Base-by-base conservation (phyloP, 2,329 filamentous ascomycete genomes). In the Fusarium pseudonygamai region DNA sequence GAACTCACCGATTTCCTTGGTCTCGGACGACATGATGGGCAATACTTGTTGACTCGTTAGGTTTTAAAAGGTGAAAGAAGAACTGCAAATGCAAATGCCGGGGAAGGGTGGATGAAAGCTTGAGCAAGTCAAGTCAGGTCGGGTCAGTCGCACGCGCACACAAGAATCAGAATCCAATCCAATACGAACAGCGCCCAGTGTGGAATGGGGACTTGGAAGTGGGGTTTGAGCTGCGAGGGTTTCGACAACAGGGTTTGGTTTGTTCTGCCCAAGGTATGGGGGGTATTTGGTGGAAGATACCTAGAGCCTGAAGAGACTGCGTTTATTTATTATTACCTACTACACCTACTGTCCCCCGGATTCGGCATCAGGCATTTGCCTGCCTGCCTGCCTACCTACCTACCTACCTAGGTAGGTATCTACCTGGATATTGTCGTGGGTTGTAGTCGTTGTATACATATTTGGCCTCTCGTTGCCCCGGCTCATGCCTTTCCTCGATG, bases 11-110 rank as follows among this genome's bases (percentile, higher is more conserved):
- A 82, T 75, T 69, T 83, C 84, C 81, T 86, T 85, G 37, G 82
- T 80, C 62, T 86, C 84, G 78, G 84, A 83, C 78, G 84, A 83
- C 83, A 85, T 84, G 77, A 79, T 84, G 82, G 79, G 78, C 78
- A 77, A 72, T 66, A 68, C 71, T 67, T 56, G 67, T 47, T 79
- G 50, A 58, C 64, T 64, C 64, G 60, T 57, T 52, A 69, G 71
- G 61, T 64, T 74, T 60, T 62, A 64, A 74, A 69, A 53, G 57
- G 56, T 69, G 70, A 71, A 60, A 43, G 63, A 67, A 74, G 71
- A 72, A 74, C 64, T 74, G 61, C 71, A 67, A 69, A 59, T 74
- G 61, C 68, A 70, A 69, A 62, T 69, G 62, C 69, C 49, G 62
- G 61, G 73, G 72, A 40, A 64, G 57, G 58, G 67, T 64, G 72